Base-by-base conservation (phyloP, 2,329 filamentous ascomycete species). In the Biscogniauxia marginata region DNA sequence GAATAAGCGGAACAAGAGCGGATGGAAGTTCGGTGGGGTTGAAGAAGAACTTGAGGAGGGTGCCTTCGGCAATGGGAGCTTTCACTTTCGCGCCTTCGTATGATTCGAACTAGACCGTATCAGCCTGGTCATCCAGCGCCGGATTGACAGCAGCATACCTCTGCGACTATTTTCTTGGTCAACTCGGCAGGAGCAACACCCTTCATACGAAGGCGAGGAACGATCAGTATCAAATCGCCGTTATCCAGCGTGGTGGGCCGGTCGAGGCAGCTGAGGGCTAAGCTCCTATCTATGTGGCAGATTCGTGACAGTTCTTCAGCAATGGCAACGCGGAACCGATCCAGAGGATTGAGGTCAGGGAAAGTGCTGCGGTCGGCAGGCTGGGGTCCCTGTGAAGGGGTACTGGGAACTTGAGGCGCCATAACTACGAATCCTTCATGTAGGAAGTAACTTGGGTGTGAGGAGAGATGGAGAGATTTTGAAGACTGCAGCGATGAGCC, bases 181-280 rank as follows among this genome's bases (percentile, higher is more conserved):
- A 89, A 75, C 63, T 83, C 84, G 59, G 79, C 76, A 9, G 86
- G 85, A n/a, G n/a, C n/a, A 70, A 89, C 88, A 61, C 86, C 86
- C 75, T 89, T 93, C 67, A 93, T 75, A 59, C 91, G 82, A 61
- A 96, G 81, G n/a, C 90, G 89, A 16, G 91, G 89, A 7, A 91
- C 85, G 7, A 91, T 87, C 47, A 96, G 75, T 52, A 90, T 83
- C 65, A 96, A 76, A 74, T 96, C 91, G 49, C 91, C 91, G 77
- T 93, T 91, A 63, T 95, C 91, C 20, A 92, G 79, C 34, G 87
- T 84, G 60, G 84, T 79, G 5, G 91, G 93, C 89, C 90, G 93
- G 76, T 89, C 84, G 46, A 96, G 77, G 39, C 85, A 85, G 23
- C 85, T 84, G 75, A 89, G 92, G 70, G 96, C 87, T 65, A 91